Evolutionary conservation across 2,329 filamentous ascomycete species (phyloP), one percentile per base, ranked within the genome.

Genomic region (Neoarthrinium moseri): DNA sequence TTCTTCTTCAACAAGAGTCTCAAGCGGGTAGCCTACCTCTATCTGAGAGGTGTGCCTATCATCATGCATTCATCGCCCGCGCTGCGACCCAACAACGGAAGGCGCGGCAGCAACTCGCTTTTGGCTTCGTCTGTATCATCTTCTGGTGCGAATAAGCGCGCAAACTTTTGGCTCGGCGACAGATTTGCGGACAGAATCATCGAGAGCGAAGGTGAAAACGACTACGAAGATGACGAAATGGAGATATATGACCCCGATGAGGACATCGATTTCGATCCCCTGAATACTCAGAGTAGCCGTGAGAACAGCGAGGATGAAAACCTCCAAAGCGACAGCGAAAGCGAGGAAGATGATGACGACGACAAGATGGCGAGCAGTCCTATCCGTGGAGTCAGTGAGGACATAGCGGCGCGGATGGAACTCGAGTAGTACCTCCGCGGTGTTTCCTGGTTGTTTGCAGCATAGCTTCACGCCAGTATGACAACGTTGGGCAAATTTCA

Each of bases 1-100:
- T 96, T 99, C 73, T 95, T 97, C 67, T 97, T 96, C 78, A 96
- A 95, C 74, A 92, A 92, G 60, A 76, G 84, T 21, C 80, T 86
- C 61, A 97, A 97, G 73, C 84, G 94, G 33, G 92, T 99, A 15
- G 91, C 90, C 50, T 99, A 99, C 64, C 73, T 99, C 36, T 95
- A 96, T 61, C 81, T 96, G 36, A 86, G 92, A 50, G 91, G 89
- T n/a, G 82, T 96, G 36, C 92, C 82, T 48, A 86, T 86, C 56
- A 84, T 87, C 60, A 57, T 68, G 30, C 66, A 67, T 49, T 68
- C 67, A 43, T 68, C 67, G 43, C 62, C 65, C 45, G 50, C 59
- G 22, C 46, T 62, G 46, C 43, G 51, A 35, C 55, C 62, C 41
- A 51, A 63, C 47, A 33, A 38, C 20, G 36, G 32, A 26, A 48